Conservation (phyloP, 768 basidiomycete species). For the Mycena chlorophos region DNA sequence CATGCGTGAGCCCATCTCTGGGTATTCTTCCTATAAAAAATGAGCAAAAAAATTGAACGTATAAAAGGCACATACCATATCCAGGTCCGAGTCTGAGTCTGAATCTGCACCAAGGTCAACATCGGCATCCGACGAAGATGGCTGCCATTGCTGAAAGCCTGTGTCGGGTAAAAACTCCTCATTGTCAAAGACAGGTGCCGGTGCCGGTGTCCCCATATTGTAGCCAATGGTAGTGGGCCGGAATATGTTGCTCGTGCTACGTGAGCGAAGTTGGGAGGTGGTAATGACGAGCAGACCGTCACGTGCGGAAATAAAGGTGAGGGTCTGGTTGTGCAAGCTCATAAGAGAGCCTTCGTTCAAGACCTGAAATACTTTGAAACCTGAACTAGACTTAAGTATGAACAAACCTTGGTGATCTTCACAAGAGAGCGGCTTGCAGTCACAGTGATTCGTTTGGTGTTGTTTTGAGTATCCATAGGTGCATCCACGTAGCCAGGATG, state of each 20-base stretch:
- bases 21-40: no score
- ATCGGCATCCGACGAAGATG: neutral
- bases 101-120: neutral
- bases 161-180: neutral
- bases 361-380: neutral
- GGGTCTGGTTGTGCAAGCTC: neutral
- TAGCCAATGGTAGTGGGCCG: neutral
- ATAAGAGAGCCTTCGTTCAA: neutral
- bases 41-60: no score
- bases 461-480: neutral
- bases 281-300: neutral
- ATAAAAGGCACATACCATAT: no score
- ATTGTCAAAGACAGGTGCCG: neutral
- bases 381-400: neutral
- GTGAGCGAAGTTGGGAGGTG: constrained; percentile 1
- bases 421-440: neutral
- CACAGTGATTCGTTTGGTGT: constrained; percentile 1
- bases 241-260: neutral
- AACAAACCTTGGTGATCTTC: constrained; percentile 1
- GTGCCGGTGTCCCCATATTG: neutral
- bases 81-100: no score
- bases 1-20: no score
- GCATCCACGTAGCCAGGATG: constrained; percentile 1
- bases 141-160: neutral
- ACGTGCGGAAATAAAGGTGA: neutral